These are phyloP conservation scores for Aspergillus latus DNA, from an alignment of 2,329 filamentous ascomycete species.

Conservation along the genomic window DNA sequence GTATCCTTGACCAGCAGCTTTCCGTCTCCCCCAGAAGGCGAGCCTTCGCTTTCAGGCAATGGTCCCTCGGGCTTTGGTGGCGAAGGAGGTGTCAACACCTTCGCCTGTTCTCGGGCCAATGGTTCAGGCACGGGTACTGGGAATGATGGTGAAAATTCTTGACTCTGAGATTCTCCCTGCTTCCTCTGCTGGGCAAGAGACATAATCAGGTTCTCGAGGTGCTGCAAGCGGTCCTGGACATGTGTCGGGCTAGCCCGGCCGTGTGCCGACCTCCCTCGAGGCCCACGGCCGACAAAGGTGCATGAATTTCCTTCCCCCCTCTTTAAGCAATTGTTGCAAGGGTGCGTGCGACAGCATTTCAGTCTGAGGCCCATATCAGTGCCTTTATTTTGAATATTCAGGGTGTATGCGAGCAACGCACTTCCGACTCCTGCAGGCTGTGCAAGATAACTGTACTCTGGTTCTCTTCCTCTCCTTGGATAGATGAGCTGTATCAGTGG, in stretches of 20 bases:
- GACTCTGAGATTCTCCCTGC: slow-evolving; percentile 13
- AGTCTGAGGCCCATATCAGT: slow-evolving; percentile 22
- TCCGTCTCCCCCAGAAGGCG: slow-evolving; percentile 27
- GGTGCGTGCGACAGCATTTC: slow-evolving; percentile 39
- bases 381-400: neutral
- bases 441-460: slow-evolving; percentile 41
- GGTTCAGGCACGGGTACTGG: neutral
- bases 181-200: slow-evolving; percentile 34
- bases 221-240: slow-evolving; percentile 38
- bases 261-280: slow-evolving; percentile 30
- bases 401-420: slow-evolving; percentile 16
- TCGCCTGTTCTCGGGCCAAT: neutral
- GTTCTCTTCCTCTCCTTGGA: slow-evolving; percentile 32
- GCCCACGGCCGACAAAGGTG: slow-evolving; percentile 38
- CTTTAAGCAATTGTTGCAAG: slow-evolving; percentile 37
- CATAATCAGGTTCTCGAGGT: slow-evolving; percentile 38
- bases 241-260: slow-evolving; percentile 29
- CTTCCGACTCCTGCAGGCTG: slow-evolving; percentile 39
- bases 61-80: slow-evolving; percentile 5
- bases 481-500: neutral
- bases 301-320: slow-evolving; percentile 33
- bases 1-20: slow-evolving; percentile 33
- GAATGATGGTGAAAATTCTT: neutral
- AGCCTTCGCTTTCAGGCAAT: slow-evolving; percentile 15
- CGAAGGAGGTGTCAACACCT: slow-evolving; percentile 12